phyloP scores from a whole-genome alignment of 2,329 filamentous ascomycete species.

The Scytalidium sp. region DNA sequence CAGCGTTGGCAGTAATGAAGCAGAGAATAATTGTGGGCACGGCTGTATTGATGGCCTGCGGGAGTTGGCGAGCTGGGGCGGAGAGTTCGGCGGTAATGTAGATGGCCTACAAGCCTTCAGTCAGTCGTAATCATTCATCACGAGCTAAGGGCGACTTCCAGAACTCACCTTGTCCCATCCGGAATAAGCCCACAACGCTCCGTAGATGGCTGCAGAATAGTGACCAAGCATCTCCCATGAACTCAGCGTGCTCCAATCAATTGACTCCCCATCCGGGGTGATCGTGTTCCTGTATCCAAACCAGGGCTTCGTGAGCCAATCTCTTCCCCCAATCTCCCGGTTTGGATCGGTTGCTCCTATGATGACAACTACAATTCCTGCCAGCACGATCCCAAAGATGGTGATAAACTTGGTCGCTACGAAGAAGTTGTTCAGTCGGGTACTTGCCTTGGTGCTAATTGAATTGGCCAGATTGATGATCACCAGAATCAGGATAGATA shows the following conservation, averaged over 20 bases:
- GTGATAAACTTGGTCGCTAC: conserved; percentile 50
- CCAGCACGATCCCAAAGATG: conserved; percentile 46
- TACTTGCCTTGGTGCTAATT: conserved; percentile 53
- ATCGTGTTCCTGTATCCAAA: conserved; percentile 48
- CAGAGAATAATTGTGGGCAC: conserved; percentile 57
- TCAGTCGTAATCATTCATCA: not conserved
- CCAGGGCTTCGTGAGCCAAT: conserved; percentile 54
- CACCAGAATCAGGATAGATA: conserved; percentile 46
- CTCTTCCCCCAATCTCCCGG: conserved; percentile 38
- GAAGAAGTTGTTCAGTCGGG: conserved; percentile 53
- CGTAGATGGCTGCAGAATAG: conserved; percentile 58
- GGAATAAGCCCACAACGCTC: conserved; percentile 61
- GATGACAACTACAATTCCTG: conserved; percentile 44
- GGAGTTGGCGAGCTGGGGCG: conserved; percentile 50
- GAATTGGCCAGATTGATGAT: conserved; percentile 50
- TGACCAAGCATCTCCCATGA: conserved; percentile 59
- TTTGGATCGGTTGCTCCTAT: conserved; percentile 36
- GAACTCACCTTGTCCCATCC: conserved; percentile 62
- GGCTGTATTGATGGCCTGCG: conserved; percentile 58
- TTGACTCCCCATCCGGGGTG: conserved; percentile 46
- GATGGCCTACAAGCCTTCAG: conserved; percentile 39
- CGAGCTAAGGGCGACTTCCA: not conserved
- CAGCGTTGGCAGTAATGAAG: conserved; percentile 57
- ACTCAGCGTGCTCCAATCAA: conserved; percentile 45
- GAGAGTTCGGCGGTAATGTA: conserved; percentile 54